Conservation (phyloP, 345 rosid genomes). For the Gossypium arboreum region DNA sequence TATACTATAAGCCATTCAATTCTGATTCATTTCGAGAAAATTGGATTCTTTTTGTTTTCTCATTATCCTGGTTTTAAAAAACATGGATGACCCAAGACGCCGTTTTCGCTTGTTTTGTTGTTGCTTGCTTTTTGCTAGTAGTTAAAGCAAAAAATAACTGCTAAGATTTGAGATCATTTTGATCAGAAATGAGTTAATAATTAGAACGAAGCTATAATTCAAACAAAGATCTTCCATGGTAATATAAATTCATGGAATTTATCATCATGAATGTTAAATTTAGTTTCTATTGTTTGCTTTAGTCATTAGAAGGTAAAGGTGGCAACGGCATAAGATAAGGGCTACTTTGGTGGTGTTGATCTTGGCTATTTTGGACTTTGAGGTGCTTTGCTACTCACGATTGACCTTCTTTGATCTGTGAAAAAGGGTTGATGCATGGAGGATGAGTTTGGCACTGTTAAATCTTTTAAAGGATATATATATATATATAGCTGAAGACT, state of each 20-base stretch:
- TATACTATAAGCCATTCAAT: not conserved
- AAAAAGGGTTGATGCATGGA: not conserved
- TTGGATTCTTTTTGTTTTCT: constrained; percentile 8
- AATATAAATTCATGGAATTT: not conserved
- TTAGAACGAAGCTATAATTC: not conserved
- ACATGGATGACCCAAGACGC: not conserved
- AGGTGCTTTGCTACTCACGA: not conserved
- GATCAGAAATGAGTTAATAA: not conserved
- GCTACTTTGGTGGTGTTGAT: not conserved
- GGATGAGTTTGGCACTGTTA: not conserved
- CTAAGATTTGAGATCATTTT: not conserved
- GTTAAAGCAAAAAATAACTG: not conserved
- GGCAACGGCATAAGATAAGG: not conserved
- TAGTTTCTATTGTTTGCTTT: not conserved
- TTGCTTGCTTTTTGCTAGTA: not conserved
- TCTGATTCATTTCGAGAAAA: constrained; percentile 9
- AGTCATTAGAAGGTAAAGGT: not conserved
- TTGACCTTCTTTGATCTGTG: not conserved
- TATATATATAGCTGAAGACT: not conserved
- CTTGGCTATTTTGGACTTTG: not conserved
- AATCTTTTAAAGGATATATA: not conserved
- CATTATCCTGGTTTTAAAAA: not conserved
- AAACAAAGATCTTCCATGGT: not conserved
- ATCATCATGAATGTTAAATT: not conserved
- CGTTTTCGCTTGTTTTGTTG: not conserved